These are phyloP conservation scores for Apophysomyces sp. DNA, from an alignment of 371 early-diverging fungal genomes.

Conservation along the genomic window DNA sequence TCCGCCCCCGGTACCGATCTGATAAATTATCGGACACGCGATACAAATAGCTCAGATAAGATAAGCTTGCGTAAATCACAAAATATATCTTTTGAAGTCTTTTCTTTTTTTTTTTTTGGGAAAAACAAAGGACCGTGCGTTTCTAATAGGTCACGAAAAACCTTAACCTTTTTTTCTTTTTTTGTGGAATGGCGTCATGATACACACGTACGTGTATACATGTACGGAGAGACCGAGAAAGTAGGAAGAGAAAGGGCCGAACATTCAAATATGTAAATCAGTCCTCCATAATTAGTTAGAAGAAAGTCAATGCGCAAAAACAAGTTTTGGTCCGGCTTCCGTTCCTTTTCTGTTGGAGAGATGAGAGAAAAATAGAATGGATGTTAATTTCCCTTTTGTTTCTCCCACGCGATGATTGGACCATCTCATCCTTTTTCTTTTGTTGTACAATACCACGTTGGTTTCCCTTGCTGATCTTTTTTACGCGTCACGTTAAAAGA, in stretches of 20 bases:
- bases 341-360: background rate
- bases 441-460: background rate
- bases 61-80: background rate
- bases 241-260: background rate
- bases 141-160: background rate
- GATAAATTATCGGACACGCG: background rate
- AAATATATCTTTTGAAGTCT: background rate
- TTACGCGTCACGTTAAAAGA: too few species aligned
- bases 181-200: background rate
- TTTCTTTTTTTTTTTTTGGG: background rate
- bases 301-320: background rate
- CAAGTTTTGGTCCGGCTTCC: too few species aligned
- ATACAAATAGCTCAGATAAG: too few species aligned
- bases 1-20: background rate
- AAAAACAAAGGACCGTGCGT: background rate
- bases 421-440: background rate
- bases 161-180: background rate
- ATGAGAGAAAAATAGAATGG: background rate
- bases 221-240: too few species aligned
- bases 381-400: background rate
- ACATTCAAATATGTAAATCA: background rate
- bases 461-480: background rate
- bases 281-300: background rate
- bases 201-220: background rate
- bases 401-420: background rate